These are phyloP conservation scores for Backusella parvicylindrica DNA, from an alignment of 192 early-diverging fungal species.

Conservation along the genomic window DNA sequence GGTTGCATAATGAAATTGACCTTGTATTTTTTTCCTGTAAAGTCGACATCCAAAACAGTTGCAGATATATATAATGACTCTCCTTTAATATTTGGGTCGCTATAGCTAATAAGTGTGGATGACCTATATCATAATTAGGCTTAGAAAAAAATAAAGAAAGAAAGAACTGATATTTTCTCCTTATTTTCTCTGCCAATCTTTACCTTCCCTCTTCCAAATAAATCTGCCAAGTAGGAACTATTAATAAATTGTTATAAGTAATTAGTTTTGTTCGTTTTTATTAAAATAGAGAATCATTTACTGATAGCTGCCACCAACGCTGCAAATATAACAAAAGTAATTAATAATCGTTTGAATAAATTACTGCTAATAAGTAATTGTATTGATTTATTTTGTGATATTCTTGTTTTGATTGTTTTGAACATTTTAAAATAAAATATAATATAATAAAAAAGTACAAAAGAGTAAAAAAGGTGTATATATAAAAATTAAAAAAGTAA, in stretches of 20 bases:
- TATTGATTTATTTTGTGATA: slow-evolving; percentile 8
- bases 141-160: neutral
- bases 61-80: slow-evolving; percentile 36
- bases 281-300: neutral
- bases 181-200: neutral
- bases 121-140: neutral
- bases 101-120: slow-evolving; percentile 22
- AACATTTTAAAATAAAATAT: neutral
- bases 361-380: neutral
- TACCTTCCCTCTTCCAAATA: slow-evolving; percentile 34
- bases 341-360: neutral
- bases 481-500: neutral
- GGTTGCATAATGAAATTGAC: slow-evolving; percentile 44
- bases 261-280: neutral
- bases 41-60: slow-evolving; percentile 41
- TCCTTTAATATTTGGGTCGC: slow-evolving; percentile 22
- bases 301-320: slow-evolving; percentile 10
- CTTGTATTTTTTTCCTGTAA: slow-evolving; percentile 42
- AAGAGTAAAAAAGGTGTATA: neutral
- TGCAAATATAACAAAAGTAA: slow-evolving; percentile 6
- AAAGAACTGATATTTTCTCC: neutral
- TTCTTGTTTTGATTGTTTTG: neutral
- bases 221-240: slow-evolving; percentile 33
- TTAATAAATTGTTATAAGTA: neutral
- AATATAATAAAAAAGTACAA: neutral